Percentiles rank a stretch among this genome's conserved stretches.
Conservation (phyloP, 2,329 filamentous ascomycete species). For the Exophiala sp. region DNA sequence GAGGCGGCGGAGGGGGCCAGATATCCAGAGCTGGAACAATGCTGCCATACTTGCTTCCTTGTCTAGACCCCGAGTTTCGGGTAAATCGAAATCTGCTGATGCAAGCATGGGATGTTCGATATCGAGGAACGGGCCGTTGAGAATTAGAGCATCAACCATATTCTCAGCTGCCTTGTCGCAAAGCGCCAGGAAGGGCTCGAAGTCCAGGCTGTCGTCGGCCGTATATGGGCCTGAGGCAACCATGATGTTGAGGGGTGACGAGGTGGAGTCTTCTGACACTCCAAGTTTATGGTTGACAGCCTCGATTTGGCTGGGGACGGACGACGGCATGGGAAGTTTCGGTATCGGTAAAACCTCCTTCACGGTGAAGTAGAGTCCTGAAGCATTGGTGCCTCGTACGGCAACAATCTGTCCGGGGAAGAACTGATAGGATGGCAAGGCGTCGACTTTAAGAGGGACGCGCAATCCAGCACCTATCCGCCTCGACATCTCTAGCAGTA, state of each 20-base stretch:
- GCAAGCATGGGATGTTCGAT: conserved; percentile 83
- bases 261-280: conserved; percentile 51
- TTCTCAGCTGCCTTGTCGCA: conserved; percentile 69
- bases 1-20: conserved; percentile 65
- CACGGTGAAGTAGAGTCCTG: conserved; percentile 75
- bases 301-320: conserved; percentile 59
- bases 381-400: conserved; percentile 76
- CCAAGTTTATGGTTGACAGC: conserved; percentile 63
- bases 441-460: conserved; percentile 70
- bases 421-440: conserved; percentile 66
- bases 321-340: conserved; percentile 67
- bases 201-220: conserved; percentile 84
- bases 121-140: conserved; percentile 85
- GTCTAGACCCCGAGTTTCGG: conserved; percentile 53
- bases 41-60: conserved; percentile 75
- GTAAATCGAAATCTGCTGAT: conserved; percentile 69
- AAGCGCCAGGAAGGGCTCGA: conserved; percentile 75
- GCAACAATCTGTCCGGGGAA: conserved; percentile 95
- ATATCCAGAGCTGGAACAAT: conserved; percentile 75
- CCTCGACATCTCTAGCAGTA: conserved; percentile 83
- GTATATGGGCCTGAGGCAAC: conserved; percentile 86
- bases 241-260: conserved; percentile 67
- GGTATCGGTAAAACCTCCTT: conserved; percentile 70
- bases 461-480: conserved; percentile 75
- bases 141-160: conserved; percentile 70